Percentiles rank a stretch among this genome's conserved stretches.
These are phyloP conservation scores for Kwoniella botswanensis DNA, from an alignment of 768 basidiomycete species.

Conservation along the genomic window DNA sequence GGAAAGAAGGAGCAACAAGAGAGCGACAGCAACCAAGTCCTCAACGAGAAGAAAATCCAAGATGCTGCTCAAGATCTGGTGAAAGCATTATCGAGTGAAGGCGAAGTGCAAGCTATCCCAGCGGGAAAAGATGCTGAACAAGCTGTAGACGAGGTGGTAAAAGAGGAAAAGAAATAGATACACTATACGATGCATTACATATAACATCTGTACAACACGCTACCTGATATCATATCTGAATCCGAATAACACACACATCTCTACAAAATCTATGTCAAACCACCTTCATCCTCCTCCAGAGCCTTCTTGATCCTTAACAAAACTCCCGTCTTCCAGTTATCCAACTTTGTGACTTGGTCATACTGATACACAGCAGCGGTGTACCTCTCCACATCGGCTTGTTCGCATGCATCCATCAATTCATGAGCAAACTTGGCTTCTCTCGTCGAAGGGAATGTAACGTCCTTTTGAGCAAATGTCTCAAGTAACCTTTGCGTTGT, in stretches of 20 bases:
- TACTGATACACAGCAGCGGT: conserved; percentile 87
- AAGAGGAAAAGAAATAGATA: conserved; percentile 18
- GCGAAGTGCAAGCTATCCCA: background rate
- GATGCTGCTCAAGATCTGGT: conserved; percentile 30
- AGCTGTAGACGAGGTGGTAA: conserved; percentile 9
- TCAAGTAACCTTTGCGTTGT: conserved; percentile 78
- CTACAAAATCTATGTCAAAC: conserved; percentile 54
- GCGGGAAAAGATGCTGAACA: background rate
- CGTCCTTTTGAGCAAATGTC: conserved; percentile 80
- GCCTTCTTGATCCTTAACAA: conserved; percentile 86
- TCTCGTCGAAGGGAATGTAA: conserved; percentile 81
- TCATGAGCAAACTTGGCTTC: conserved; percentile 86
- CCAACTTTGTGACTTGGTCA: conserved; percentile 88
- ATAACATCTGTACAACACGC: conserved; percentile 23
- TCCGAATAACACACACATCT: background rate
- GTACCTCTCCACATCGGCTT: conserved; percentile 73
- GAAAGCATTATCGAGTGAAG: conserved; percentile 22
- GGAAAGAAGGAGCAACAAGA: conserved; percentile 59
- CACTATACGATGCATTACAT: background rate
- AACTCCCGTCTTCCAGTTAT: conserved; percentile 94
- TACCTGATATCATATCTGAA: background rate
- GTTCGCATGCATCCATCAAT: conserved; percentile 77
- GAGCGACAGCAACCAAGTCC: background rate
- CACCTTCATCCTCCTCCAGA: conserved; percentile 67
- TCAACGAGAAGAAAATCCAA: conserved; percentile 20